These are phyloP conservation scores for Cadophora sp. DNA, from an alignment of 2,329 filamentous ascomycete species.

Conservation along the genomic window DNA sequence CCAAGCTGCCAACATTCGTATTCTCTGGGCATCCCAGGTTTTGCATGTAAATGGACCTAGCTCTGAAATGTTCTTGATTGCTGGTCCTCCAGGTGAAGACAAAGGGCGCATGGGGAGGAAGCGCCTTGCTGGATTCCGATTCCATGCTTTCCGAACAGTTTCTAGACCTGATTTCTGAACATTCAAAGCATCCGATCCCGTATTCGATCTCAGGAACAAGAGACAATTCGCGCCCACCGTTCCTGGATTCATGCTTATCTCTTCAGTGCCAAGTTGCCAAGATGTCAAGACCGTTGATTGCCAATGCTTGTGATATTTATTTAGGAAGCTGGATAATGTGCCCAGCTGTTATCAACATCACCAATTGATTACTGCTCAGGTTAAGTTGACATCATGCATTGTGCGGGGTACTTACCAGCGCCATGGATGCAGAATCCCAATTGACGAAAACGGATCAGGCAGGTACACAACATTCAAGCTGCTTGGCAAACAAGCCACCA, in stretches of 20 bases:
- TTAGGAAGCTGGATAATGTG: conserved; percentile 14
- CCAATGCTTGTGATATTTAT: not conserved
- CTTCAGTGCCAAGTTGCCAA: conserved; percentile 4
- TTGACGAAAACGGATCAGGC: too few relatives aligned
- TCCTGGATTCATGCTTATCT: conserved; percentile 8
- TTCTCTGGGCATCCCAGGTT: too few relatives aligned
- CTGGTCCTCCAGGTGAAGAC: too few relatives aligned
- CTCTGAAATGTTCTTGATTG: too few relatives aligned
- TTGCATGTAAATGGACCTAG: too few relatives aligned
- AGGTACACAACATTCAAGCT: too few relatives aligned
- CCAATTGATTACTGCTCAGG: not conserved
- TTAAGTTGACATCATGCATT: conserved; percentile 10
- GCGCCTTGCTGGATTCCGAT: too few relatives aligned
- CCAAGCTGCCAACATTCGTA: too few relatives aligned
- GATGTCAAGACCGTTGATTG: not conserved
- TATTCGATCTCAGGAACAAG: not conserved
- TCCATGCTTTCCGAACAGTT: not conserved
- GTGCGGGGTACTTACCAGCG: not conserved
- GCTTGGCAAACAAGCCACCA: too few relatives aligned
- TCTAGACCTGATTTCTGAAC: not conserved
- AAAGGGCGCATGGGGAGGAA: too few relatives aligned
- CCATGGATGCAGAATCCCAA: not conserved
- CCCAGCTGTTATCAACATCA: not conserved
- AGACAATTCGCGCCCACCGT: too few relatives aligned
- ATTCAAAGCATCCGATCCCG: not conserved